phyloP scores from a whole-genome alignment of 2,329 filamentous ascomycete species.

The Fusarium humuli region DNA sequence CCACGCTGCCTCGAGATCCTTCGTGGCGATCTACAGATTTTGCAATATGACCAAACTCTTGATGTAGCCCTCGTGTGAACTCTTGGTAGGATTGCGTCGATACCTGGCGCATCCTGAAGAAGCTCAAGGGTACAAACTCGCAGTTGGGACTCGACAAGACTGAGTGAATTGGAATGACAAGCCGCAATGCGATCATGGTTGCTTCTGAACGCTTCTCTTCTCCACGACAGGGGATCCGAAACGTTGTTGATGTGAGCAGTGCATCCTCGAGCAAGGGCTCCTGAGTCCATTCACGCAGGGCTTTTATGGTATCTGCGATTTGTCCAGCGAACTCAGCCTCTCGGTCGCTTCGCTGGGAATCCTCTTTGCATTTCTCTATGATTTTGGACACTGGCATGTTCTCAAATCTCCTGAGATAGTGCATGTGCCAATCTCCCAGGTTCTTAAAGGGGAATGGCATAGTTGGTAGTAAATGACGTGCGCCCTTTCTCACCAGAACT shows the following conservation, averaged over 20 bases:
- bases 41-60: constrained; percentile 67
- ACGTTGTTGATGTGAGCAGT: constrained; percentile 56
- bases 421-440: constrained; percentile 66
- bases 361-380: constrained; percentile 50
- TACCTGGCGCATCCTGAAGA: constrained; percentile 76
- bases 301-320: constrained; percentile 57
- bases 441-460: constrained; percentile 64
- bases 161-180: constrained; percentile 71
- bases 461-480: constrained; percentile 71
- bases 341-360: constrained; percentile 48
- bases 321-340: constrained; percentile 60
- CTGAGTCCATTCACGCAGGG: constrained; percentile 56
- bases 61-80: constrained; percentile 70
- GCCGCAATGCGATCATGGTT: constrained; percentile 66
- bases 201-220: constrained; percentile 35
- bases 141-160: constrained; percentile 63
- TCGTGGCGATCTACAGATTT: constrained; percentile 39
- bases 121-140: constrained; percentile 70
- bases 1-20: constrained; percentile 8
- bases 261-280: constrained; percentile 61
- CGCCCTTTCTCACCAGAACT: constrained; percentile 67
- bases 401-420: constrained; percentile 65
- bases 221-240: constrained; percentile 56
- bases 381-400: constrained; percentile 54
- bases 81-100: constrained; percentile 68